Conservation (phyloP, 2,329 filamentous ascomycete genomes). For the Aureobasidium sp. region DNA sequence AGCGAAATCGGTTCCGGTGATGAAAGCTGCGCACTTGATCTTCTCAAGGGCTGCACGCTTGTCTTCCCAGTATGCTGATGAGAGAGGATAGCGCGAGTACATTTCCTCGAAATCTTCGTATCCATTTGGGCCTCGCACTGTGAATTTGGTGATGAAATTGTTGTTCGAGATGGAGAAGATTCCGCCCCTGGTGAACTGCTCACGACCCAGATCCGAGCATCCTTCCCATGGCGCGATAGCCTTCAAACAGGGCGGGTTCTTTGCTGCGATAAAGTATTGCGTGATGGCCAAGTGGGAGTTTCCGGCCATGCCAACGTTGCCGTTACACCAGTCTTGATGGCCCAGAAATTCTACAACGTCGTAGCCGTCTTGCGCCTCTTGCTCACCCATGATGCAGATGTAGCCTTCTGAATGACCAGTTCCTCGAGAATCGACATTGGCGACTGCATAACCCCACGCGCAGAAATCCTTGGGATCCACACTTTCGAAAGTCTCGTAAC, state of each 20-base stretch:
- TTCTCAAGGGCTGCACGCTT: constrained; percentile 20
- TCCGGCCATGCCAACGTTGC: constrained; percentile 35
- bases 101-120: constrained; percentile 18
- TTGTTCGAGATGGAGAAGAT: constrained; percentile 32
- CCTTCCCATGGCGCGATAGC: constrained; percentile 42
- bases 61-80: constrained; percentile 21
- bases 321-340: constrained; percentile 37
- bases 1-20: constrained; percentile 17
- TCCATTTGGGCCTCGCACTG: constrained; percentile 15
- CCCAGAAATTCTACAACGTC: constrained; percentile 38
- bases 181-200: constrained; percentile 38
- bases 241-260: constrained; percentile 33
- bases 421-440: constrained; percentile 25
- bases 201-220: constrained; percentile 38
- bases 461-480: constrained; percentile 31
- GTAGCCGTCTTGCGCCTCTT: constrained; percentile 38
- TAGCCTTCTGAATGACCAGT: constrained; percentile 25
- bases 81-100: constrained; percentile 14
- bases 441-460: constrained; percentile 24
- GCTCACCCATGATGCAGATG: constrained; percentile 30
- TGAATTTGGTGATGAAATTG: constrained; percentile 18
- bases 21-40: constrained; percentile 19
- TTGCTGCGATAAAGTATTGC: constrained; percentile 34
- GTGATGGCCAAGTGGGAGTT: constrained; percentile 36
- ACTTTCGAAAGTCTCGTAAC: constrained; percentile 34